A percentile compares a stretch with the other conserved stretches of the same genome.
phyloP scores from a whole-genome alignment of 1,139 yeast species.

The Arxiozyma telluris region DNA sequence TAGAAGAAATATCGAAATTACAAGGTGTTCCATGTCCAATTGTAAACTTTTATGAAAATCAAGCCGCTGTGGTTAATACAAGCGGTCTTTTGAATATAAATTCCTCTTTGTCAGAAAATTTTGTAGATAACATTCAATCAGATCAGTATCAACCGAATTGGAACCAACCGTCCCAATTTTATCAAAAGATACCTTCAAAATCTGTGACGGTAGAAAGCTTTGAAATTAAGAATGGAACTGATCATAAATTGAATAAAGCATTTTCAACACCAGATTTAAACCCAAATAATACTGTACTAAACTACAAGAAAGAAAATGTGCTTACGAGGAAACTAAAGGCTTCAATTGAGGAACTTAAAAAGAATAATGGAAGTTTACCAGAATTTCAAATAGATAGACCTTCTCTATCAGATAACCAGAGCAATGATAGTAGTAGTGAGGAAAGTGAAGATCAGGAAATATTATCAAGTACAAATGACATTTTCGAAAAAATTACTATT shows the following conservation, averaged over 20 bases:
- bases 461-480: not conserved
- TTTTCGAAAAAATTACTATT: not conserved
- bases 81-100: not conserved
- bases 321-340: not conserved
- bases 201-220: not conserved
- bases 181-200: not conserved
- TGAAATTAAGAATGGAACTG: not conserved
- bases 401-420: slow-evolving; percentile 2
- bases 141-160: not conserved
- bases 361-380: not conserved
- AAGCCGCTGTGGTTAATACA: not conserved
- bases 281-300: not conserved
- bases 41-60: slow-evolving; percentile 25
- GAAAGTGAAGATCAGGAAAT: not conserved
- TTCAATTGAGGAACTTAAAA: not conserved
- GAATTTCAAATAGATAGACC: not conserved
- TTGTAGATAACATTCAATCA: not conserved
- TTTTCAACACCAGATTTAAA: not conserved
- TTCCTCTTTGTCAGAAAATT: not conserved
- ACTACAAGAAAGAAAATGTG: not conserved
- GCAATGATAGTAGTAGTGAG: not conserved
- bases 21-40: slow-evolving; percentile 45
- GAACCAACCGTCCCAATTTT: not conserved
- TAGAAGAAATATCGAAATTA: slow-evolving; percentile 59
- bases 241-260: not conserved